phyloP scores from a whole-genome alignment of 2,329 filamentous ascomycete genomes.

The Stagonosporopsis vannaccii region DNA sequence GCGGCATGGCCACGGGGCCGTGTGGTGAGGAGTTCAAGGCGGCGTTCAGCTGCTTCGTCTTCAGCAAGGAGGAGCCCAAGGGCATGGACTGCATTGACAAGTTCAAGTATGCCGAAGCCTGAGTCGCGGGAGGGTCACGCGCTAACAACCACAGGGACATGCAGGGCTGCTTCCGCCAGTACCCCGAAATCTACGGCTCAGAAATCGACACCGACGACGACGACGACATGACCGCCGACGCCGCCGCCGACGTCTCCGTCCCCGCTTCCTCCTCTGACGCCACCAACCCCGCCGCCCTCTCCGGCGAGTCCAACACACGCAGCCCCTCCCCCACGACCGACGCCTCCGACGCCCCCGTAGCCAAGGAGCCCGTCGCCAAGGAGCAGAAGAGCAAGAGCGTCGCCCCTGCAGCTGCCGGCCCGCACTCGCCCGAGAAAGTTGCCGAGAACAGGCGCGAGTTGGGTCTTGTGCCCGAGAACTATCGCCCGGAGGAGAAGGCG shows the following conservation, averaged over 20 bases:
- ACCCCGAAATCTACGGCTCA: constrained; percentile 91
- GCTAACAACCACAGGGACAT: constrained; percentile 70
- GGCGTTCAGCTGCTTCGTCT: constrained; percentile 99
- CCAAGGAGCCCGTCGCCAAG: not conserved
- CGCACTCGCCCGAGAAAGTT: constrained; percentile 19
- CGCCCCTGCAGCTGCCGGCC: constrained; percentile 15
- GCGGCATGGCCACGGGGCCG: constrained; percentile 95
- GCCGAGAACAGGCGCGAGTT: constrained; percentile 20
- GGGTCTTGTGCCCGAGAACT: constrained; percentile 30
- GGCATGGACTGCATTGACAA: constrained; percentile 97
- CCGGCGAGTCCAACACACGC: too few species aligned
- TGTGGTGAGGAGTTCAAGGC: constrained; percentile 95
- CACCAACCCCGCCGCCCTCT: not conserved
- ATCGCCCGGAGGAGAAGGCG: constrained; percentile 24
- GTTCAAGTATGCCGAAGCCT: constrained; percentile 77
- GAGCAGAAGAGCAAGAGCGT: constrained; percentile 14
- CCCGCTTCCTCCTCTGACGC: not conserved
- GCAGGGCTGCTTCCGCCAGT: constrained; percentile 94
- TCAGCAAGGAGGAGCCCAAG: constrained; percentile 92
- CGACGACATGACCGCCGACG: constrained; percentile 55
- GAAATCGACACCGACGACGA: constrained; percentile 86
- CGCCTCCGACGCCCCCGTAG: not conserved
- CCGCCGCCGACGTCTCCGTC: constrained; percentile 14
- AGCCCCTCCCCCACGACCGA: too few species aligned
- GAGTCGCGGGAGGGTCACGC: not conserved